Evolutionary conservation across 306 rosid species (phyloP), one percentile per base, ranked within the genome.

Genomic region (Cicer chorassanicum): DNA sequence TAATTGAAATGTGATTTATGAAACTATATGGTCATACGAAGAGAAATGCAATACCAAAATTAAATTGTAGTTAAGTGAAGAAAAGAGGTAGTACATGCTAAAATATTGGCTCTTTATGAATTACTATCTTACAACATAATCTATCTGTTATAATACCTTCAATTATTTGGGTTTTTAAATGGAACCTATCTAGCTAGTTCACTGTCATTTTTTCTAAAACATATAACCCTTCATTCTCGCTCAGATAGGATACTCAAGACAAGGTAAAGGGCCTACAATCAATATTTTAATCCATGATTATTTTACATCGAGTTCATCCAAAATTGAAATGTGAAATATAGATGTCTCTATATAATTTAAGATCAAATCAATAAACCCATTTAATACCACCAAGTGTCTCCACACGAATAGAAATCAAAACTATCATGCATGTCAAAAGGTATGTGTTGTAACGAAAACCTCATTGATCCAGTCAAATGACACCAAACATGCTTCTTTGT

Each of bases 391-490:
- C 60, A 68, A 24, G 8, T 48, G 6, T 13, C 13, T 45, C 7
- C 34, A 43, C 2, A 0, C 51, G 4, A 10, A 1, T 11, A 46
- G 3, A 44, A 44, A 9, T 46, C 51, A 46, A 46, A 46, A 46
- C 14, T 10, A 46, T 46, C 51, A 46, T 46, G 36, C n/a, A 40
- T 61, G 5, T 40, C 8, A 8, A 6, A 42, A 16, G 16, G 54
- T 1, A 34, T 4, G 36, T 49, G 61, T 68, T 36, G 14, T 49
- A 29, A 50, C 1, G 9, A 68, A 16, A 1, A 1, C 38, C 12
- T 70, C 64, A 51, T 36, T 50, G 6, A 5, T 39, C 9, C 15
- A 50, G 49, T 70, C 16, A 53, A 36, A 70, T 13, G 74, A 69
- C 2, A 34, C 46, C 63, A 69, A 67, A 1, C 1, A 21, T 13